Percentiles rank a stretch among this genome's conserved stretches.
phyloP scores from a whole-genome alignment of 176 grass and related monocot genomes.

The Carex myosuroides region DNA sequence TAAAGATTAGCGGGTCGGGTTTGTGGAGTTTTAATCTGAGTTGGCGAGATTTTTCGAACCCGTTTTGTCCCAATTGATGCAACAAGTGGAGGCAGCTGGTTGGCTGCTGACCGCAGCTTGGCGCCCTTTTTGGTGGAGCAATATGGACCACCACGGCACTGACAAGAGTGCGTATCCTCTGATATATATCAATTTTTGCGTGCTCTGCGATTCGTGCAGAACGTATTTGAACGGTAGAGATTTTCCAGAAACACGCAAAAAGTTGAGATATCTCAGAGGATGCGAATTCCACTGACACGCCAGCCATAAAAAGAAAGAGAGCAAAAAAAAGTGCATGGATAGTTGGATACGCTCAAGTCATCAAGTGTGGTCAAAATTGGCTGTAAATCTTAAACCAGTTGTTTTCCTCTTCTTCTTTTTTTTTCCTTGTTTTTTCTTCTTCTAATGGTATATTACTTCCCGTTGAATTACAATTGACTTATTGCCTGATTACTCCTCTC shows the following conservation, averaged over 20 bases:
- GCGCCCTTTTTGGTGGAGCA: conserved; percentile 3
- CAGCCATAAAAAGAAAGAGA: conserved; percentile 1
- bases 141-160: background rate
- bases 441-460: background rate
- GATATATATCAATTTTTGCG: no score
- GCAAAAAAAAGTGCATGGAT: background rate
- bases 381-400: conserved; percentile 12
- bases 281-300: background rate
- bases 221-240: no score
- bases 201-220: no score
- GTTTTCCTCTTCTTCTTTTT: background rate
- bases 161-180: background rate
- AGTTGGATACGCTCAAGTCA: background rate
- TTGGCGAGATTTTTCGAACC: background rate
- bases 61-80: background rate
- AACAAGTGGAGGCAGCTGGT: conserved; percentile 2
- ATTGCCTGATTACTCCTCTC: no score
- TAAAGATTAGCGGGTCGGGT: no score
- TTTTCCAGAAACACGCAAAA: no score
- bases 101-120: background rate
- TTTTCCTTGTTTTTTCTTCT: background rate
- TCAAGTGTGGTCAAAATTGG: conserved; percentile 24
- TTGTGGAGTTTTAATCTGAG: background rate
- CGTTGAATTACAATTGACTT: no score
- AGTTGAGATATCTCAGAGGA: no score